Evolutionary conservation across 176 grass and related monocot species (phyloP).

Genomic region (Calamus simplicifolius): DNA sequence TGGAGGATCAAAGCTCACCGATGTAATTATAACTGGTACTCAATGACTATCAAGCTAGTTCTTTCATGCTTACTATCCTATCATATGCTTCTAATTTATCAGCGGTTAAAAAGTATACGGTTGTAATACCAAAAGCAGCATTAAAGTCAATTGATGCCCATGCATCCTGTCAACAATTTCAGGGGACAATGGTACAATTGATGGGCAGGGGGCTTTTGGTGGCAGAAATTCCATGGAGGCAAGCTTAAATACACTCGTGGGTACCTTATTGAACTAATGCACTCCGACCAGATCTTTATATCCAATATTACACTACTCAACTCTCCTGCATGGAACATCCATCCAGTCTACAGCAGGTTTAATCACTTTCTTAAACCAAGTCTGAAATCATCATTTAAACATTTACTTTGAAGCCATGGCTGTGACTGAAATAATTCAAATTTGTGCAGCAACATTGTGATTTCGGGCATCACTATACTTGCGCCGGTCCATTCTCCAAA

Average conservation of each 20-base stretch:
- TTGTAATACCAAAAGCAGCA: too few species aligned
- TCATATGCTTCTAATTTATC: too few species aligned
- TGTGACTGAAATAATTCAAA: neutral
- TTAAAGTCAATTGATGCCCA: too few species aligned
- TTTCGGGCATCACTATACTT: constrained; percentile 67
- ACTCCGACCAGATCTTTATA: constrained; percentile 52
- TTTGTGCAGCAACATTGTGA: constrained; percentile 46
- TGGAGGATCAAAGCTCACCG: constrained; percentile 65
- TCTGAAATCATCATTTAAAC: too few species aligned
- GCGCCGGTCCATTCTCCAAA: constrained; percentile 71
- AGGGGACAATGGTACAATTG: constrained; percentile 82
- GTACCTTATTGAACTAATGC: constrained; percentile 75
- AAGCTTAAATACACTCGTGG: constrained; percentile 88
- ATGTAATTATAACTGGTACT: constrained; percentile 66
- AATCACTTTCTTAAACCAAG: too few species aligned
- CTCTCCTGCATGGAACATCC: constrained; percentile 92
- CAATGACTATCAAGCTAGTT: too few species aligned
- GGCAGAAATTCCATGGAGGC: constrained; percentile 71
- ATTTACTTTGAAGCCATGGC: too few species aligned
- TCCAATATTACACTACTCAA: constrained; percentile 81
- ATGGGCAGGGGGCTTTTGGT: constrained; percentile 83
- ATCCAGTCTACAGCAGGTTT: constrained; percentile 84
- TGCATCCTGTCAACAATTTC: neutral
- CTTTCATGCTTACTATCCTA: too few species aligned
- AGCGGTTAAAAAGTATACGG: too few species aligned